These are phyloP conservation scores for Apiospora koreana DNA, from an alignment of 2,329 filamentous ascomycete genomes.

Conservation along the genomic window DNA sequence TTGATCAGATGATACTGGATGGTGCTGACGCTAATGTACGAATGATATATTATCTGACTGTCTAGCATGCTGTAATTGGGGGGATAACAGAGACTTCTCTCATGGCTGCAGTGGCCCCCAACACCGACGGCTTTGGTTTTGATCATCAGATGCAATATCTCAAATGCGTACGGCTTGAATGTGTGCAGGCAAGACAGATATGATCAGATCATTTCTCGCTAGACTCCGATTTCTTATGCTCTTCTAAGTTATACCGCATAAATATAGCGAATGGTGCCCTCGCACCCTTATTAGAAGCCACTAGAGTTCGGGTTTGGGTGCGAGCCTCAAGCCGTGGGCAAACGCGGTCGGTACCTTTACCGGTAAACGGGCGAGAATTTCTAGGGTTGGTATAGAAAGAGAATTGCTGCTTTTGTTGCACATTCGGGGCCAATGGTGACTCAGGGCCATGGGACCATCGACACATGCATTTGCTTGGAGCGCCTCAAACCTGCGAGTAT, in stretches of 20 bases:
- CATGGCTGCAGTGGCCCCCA: background rate
- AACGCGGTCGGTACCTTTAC: background rate
- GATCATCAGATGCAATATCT: background rate
- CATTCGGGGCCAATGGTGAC: background rate
- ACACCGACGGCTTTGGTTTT: background rate
- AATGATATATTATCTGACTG: slow-evolving; percentile 2
- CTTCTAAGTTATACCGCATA: background rate
- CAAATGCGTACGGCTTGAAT: background rate
- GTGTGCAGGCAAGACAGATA: background rate
- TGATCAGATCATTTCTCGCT: background rate
- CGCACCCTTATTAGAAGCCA: background rate
- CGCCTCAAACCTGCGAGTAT: background rate
- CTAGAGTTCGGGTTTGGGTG: background rate
- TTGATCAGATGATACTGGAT: background rate
- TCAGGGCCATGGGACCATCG: background rate
- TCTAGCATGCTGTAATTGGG: background rate
- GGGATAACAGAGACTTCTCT: background rate
- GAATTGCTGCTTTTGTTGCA: background rate
- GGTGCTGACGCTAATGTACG: slow-evolving; percentile 5
- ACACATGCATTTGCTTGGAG: background rate
- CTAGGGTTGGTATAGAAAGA: background rate
- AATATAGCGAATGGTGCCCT: background rate
- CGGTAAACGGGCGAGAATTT: background rate
- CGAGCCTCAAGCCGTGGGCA: background rate
- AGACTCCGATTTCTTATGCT: background rate